Evolutionary conservation across 2,329 filamentous ascomycete species (phyloP).

Genomic region (Rutstroemia sp.): DNA sequence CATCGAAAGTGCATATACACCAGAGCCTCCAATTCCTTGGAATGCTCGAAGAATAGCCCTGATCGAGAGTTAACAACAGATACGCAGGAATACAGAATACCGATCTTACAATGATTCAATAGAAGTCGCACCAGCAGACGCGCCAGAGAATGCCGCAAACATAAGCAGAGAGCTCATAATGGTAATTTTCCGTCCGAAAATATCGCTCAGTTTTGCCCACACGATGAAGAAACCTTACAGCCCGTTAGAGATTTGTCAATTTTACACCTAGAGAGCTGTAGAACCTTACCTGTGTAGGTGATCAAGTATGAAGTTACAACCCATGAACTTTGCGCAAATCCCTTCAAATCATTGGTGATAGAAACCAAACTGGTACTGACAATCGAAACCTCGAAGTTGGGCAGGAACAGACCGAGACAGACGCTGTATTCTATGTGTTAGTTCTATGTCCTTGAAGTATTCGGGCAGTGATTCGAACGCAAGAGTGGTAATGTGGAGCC

Average conservation of each 20-base stretch:
- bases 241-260: background rate
- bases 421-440: background rate
- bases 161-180: background rate
- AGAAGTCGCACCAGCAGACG: background rate
- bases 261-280: background rate
- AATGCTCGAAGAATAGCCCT: slow-evolving; percentile 6
- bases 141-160: slow-evolving; percentile 1
- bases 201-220: slow-evolving; percentile 2
- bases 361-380: background rate
- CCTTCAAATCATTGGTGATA: slow-evolving; percentile 6
- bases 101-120: background rate
- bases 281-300: slow-evolving; percentile 7
- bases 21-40: slow-evolving; percentile 40
- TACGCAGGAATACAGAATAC: background rate
- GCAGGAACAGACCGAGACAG: background rate
- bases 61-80: background rate
- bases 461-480: background rate
- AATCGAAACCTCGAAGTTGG: slow-evolving; percentile 2
- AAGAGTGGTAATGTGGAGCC: background rate
- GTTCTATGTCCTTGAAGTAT: background rate
- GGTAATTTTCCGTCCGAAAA: background rate
- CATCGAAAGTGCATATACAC: slow-evolving; percentile 29
- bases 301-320: slow-evolving; percentile 7
- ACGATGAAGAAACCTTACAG: background rate
- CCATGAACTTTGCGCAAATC: slow-evolving; percentile 3